phyloP scores from a whole-genome alignment of 2,329 filamentous ascomycete genomes.

The Pleurostoma richardsiae region DNA sequence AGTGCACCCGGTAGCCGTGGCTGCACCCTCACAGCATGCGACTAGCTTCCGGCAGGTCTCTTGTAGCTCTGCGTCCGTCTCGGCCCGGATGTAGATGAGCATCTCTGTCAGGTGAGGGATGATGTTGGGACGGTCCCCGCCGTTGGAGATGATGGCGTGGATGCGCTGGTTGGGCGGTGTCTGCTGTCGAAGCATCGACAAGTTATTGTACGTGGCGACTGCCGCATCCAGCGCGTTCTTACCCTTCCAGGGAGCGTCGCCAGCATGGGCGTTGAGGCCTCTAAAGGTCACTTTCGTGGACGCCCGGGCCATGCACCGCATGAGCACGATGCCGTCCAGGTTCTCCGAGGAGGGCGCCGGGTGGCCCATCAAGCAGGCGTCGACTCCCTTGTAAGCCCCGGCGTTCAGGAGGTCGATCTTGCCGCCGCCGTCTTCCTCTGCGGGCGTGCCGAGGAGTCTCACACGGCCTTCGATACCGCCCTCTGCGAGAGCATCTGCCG shows the following conservation, averaged over 20 bases:
- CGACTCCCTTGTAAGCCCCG: slow-evolving; percentile 28
- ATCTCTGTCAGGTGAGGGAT: slow-evolving; percentile 21
- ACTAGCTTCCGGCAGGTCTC: neutral
- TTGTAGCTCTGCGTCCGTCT: neutral
- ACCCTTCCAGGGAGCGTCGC: slow-evolving; percentile 28
- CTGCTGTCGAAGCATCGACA: slow-evolving; percentile 31
- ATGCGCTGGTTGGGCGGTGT: slow-evolving; percentile 28
- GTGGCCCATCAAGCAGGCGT: slow-evolving; percentile 29
- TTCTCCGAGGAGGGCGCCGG: neutral
- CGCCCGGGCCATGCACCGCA: neutral
- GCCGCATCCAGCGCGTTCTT: slow-evolving; percentile 32
- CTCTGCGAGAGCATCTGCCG: neutral
- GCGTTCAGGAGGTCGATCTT: slow-evolving; percentile 33
- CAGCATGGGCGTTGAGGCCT: slow-evolving; percentile 28
- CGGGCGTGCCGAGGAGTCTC: slow-evolving; percentile 2
- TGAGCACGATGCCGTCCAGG: neutral
- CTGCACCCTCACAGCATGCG: neutral
- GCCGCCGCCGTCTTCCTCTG: slow-evolving; percentile 9
- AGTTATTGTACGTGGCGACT: slow-evolving; percentile 25
- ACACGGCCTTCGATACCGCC: neutral
- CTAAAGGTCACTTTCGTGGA: slow-evolving; percentile 14
- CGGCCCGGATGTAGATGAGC: neutral
- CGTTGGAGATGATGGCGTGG: slow-evolving; percentile 28
- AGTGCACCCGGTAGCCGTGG: neutral
- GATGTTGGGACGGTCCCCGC: slow-evolving; percentile 30